Evolutionary conservation across 2,329 filamentous ascomycete genomes (phyloP), one percentile per base, ranked within the genome.

Genomic region (Hypoxylon sp.): DNA sequence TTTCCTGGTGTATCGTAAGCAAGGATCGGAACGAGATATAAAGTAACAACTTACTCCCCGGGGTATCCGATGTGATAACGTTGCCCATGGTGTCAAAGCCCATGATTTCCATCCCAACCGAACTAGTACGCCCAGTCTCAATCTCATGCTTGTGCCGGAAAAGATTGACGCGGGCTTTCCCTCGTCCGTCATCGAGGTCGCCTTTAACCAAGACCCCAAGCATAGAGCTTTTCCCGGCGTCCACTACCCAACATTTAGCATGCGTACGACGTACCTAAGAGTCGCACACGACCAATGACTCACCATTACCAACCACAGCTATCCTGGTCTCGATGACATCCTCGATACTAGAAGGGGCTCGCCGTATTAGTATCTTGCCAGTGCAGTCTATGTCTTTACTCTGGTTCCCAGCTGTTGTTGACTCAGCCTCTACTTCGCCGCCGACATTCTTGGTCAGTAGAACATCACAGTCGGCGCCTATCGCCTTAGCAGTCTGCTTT

Each of bases 141-240:
- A 98, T 91, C 79, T 99, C 95, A 74, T 99, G 95, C 79, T 99
- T 98, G 78, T 99, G 95, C 15, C 95, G 88, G 80, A 99, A 99
- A 11, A 99, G 87, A 69, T 97, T 98, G 53, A 99, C 92, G 65
- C 95, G 90, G 47, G 95, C 94, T 77, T 92, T 94, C 11, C 95
- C 95, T 74, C 95, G 87, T 15, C 95, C 95, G 78, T 99, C 95
- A 72, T 99, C 95, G 1, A 99, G 87, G 53, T 92, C 92, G 4
- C 95, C 95, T 79, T 98, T 98, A 6, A 98, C 95, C 5, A 99
- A 83, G 1, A 99, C 95, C 44, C 95, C 95, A 2, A 99, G 82
- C 87, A 98, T 91, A 26, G 95, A 98, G 75, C 92, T 97, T 80
- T 99, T 99, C 0, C 95, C 95, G 8, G 95, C 95, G 76, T 99